Percentiles rank a stretch among this genome's conserved stretches.
These are phyloP conservation scores for Solanum acaule DNA, from an alignment of 257 asterid species.

Conservation along the genomic window DNA sequence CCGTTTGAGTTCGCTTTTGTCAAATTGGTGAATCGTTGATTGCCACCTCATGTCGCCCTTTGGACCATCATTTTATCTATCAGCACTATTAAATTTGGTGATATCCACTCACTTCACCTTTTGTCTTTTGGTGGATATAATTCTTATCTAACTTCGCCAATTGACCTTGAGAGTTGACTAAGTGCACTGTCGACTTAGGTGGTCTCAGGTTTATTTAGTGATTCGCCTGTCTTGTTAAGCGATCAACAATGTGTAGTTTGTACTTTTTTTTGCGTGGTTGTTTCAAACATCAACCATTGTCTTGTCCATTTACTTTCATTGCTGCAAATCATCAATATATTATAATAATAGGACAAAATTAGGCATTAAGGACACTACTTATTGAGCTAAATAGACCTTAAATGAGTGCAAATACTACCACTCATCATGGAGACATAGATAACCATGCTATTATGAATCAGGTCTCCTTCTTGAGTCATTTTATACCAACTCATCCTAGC, in stretches of 20 bases:
- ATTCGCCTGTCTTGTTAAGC: too few species aligned
- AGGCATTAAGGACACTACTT: neutral
- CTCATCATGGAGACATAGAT: neutral
- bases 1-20: neutral
- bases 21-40: neutral
- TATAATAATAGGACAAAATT: too few species aligned
- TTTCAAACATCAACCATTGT: neutral
- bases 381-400: neutral
- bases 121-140: too few species aligned
- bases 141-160: neutral
- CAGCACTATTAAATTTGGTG: neutral
- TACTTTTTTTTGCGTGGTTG: neutral
- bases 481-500: too few species aligned
- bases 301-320: too few species aligned
- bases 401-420: neutral
- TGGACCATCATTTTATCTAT: neutral
- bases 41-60: neutral
- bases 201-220: neutral
- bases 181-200: too few species aligned
- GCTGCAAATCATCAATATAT: neutral
- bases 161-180: too few species aligned
- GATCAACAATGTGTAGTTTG: neutral
- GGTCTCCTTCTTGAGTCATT: too few species aligned
- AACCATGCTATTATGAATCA: too few species aligned
- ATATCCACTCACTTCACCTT: too few species aligned